Conservation (phyloP, 352 stramenopile species). For the Pythium scleroteichum region DNA sequence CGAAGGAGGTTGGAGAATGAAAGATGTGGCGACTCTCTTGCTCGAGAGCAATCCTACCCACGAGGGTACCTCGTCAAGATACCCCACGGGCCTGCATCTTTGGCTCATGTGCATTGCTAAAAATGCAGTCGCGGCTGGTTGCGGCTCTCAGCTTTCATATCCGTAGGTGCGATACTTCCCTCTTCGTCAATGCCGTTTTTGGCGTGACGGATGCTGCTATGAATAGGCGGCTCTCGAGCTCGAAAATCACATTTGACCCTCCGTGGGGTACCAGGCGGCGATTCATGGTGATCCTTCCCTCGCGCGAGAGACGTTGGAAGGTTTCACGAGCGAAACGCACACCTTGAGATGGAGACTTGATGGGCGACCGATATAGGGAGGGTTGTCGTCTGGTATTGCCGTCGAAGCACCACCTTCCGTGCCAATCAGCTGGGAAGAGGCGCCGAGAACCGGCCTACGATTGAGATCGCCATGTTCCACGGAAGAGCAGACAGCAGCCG, state of each 20-base stretch:
- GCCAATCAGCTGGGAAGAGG: not conserved
- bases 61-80: no score
- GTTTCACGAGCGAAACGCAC: constrained; percentile 15
- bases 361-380: constrained; percentile 6
- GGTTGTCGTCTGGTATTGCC: not conserved
- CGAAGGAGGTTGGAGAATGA: constrained; percentile 22
- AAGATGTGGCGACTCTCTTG: not conserved
- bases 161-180: no score
- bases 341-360: constrained; percentile 1
- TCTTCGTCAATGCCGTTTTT: no score
- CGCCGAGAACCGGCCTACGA: not conserved
- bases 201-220: no score
- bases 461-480: constrained; percentile 17
- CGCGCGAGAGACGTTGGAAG: constrained; percentile 2
- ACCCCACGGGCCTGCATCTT: no score
- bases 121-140: no score
- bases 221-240: no score
- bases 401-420: not conserved
- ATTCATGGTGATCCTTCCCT: constrained; percentile 4
- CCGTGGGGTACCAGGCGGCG: constrained; percentile 8
- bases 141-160: no score
- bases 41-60: no score
- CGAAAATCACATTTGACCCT: not conserved
- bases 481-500: constrained; percentile 29
- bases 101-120: no score